phyloP scores from a whole-genome alignment of 768 basidiomycete genomes.

The Hemileccinum impolitum region DNA sequence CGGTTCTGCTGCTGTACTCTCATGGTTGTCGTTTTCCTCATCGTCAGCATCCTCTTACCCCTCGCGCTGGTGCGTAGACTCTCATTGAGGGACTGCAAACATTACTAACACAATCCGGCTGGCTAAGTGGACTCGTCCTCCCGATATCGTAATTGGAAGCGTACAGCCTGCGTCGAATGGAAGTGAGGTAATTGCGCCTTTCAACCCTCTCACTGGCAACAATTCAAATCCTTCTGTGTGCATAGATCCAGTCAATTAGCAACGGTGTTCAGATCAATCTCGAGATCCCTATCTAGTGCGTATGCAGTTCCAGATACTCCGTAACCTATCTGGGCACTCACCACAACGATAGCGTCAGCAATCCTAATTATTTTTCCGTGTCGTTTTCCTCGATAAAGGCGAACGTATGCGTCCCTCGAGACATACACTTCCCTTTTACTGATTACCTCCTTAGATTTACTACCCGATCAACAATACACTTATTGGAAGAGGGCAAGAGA shows the following conservation, averaged over 20 bases:
- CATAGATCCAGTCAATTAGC: conserved; percentile 36
- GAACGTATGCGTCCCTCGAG: conserved; percentile 38
- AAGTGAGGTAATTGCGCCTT: conserved; percentile 42
- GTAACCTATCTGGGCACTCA: conserved; percentile 4
- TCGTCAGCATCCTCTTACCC: conserved; percentile 62
- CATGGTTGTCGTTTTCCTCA: conserved; percentile 59
- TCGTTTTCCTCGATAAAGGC: conserved; percentile 62
- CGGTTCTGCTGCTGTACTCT: conserved; percentile 77
- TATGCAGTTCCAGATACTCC: not conserved
- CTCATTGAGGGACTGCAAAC: not conserved
- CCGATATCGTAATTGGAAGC: conserved; percentile 56
- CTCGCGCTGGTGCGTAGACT: conserved; percentile 57
- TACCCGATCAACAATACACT: conserved; percentile 72
- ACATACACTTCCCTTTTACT: not conserved
- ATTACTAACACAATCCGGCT: conserved; percentile 2
- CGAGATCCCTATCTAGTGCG: conserved; percentile 65
- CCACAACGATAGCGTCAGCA: conserved; percentile 52
- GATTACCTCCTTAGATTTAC: conserved; percentile 44
- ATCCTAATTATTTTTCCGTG: conserved; percentile 79
- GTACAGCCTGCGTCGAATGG: conserved; percentile 38
- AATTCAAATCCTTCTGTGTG: conserved; percentile 18
- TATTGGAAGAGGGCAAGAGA: conserved; percentile 60
- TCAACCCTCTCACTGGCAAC: not conserved
- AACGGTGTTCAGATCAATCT: conserved; percentile 57
- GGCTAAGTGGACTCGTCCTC: conserved; percentile 73